These are phyloP conservation scores for Aschersonia sp. DNA, from an alignment of 2,329 filamentous ascomycete species.

Conservation along the genomic window DNA sequence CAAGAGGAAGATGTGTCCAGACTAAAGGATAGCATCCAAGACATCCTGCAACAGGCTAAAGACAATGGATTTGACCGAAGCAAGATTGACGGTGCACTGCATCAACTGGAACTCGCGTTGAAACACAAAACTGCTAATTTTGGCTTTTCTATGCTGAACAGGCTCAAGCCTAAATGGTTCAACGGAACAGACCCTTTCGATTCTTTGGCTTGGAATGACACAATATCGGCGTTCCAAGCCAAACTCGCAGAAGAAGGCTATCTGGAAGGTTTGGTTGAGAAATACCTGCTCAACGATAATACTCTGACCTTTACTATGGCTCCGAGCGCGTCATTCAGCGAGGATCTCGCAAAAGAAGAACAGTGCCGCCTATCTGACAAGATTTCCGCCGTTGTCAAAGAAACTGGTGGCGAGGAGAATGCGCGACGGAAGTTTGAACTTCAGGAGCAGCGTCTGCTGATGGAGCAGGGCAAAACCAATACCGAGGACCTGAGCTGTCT, in stretches of 20 bases:
- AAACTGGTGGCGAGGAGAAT: slow-evolving; percentile 56
- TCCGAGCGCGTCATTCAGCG: slow-evolving; percentile 60
- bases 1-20: slow-evolving; percentile 63
- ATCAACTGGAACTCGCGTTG: slow-evolving; percentile 81
- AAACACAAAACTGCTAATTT: slow-evolving; percentile 97
- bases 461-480: slow-evolving; percentile 71
- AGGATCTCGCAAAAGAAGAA: slow-evolving; percentile 66
- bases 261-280: slow-evolving; percentile 71
- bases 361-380: slow-evolving; percentile 57
- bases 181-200: slow-evolving; percentile 89
- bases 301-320: slow-evolving; percentile 90
- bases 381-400: slow-evolving; percentile 52
- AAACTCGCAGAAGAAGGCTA: slow-evolving; percentile 65
- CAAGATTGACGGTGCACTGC: slow-evolving; percentile 87
- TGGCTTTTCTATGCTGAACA: slow-evolving; percentile 78
- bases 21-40: slow-evolving; percentile 59
- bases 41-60: slow-evolving; percentile 55
- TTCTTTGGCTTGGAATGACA: slow-evolving; percentile 81
- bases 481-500: slow-evolving; percentile 76
- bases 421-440: slow-evolving; percentile 59
- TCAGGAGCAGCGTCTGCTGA: slow-evolving; percentile 65
- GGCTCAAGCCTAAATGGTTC: slow-evolving; percentile 87
- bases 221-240: slow-evolving; percentile 67
- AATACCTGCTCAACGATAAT: slow-evolving; percentile 78
- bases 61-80: slow-evolving; percentile 71